Base-by-base conservation (phyloP, 2,329 filamentous ascomycete genomes). In the Diaporthe amygdali region DNA sequence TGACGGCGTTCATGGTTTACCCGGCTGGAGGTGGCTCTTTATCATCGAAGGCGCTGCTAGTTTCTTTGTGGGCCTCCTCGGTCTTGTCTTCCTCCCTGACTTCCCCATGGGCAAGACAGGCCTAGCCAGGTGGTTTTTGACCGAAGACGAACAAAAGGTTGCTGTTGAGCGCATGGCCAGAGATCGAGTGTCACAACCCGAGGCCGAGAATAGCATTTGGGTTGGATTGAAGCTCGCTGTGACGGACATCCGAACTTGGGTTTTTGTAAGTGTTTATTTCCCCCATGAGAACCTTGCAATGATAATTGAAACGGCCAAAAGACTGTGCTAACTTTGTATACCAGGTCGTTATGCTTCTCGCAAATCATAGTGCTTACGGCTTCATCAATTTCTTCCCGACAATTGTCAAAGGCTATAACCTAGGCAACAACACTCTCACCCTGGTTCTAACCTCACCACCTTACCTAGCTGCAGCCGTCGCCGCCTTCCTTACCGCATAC, bases 401-500 rank as follows among this genome's bases (percentile, higher is more conserved):
- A 20, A 61, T 61, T 27, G 37, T 61, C 37, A 44, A 44, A 10
- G 81, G 78, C 79, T 82, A 15, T 80, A 81, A 80, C 1, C 79
- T 85, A 1, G 81, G 81, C 75, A 78, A 74, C 52, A 77, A 73
- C 2, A 84, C 80, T 0, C 81, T 83, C 37, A 84, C 83, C 1
- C 77, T 85, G 2, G 80, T 82, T 4, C 79, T 85, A 15, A 84
- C 82, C 32, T 81, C 79, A 66, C 86, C 86, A 0, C 86, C 86
- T 0, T 87, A 85, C 74, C 76, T 85, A 0, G 75, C 85, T 20
- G 84, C 85, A 0, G 83, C 81, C 3, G 79, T 81, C 34, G 80
- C 81, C 12, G 83, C 83, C 7, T 82, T 85, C 52, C 69, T 81
- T 2, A 80, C 81, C 5, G 84, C 81, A 1, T 81, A 82, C 74